Base-by-base conservation (phyloP, 345 rosid genomes). In the Chamaenerion angustifolium region DNA sequence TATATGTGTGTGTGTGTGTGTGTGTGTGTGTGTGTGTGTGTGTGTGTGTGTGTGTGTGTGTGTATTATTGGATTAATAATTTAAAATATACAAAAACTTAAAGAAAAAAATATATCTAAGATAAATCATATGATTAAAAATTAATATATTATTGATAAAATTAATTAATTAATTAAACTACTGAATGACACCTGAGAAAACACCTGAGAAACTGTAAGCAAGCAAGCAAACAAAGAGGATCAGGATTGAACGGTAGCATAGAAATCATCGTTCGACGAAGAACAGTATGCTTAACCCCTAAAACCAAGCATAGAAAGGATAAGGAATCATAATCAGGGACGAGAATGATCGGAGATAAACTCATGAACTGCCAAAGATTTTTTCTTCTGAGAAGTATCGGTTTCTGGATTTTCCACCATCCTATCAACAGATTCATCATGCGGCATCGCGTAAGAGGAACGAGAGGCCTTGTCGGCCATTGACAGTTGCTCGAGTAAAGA, bases 381-480 rank as follows among this genome's bases (percentile, higher is more conserved):
- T n/a, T n/a, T n/a, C n/a, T n/a, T n/a, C n/a, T n/a, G n/a, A n/a
- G n/a, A n/a, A 12, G 45, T 31, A 67, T 75, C 69, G 0, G 56
- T 12, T 46, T 27, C 46, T 0, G 73, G 48, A 12, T 55, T 19
- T 35, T 13, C 69, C 16, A 70, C 61, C 27, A 74, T 59, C 12
- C 46, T 60, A 41, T 73, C 56, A 4, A 57, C 48, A 0, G 81
- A 42, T n/a, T 54, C 54, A 62, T 56, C 70, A 72, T 43, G 63
- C 54, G 40, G 56, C 57, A 12, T 63, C 69, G 37, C 70, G 64
- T 42, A 68, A 72, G 45, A 55, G 58, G 10, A 58, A 46, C 5
- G 77, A 48, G 4, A 60, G 42, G 40, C 46, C 66, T 12, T 43
- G 40, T 23, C 8, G 25, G 37, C 54, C 35, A n/a, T 56, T 55